Evolutionary conservation across 108 stramenopile genomes (phyloP), one percentile per base, ranked within the genome.

Genomic region (Skeletonema costatum): DNA sequence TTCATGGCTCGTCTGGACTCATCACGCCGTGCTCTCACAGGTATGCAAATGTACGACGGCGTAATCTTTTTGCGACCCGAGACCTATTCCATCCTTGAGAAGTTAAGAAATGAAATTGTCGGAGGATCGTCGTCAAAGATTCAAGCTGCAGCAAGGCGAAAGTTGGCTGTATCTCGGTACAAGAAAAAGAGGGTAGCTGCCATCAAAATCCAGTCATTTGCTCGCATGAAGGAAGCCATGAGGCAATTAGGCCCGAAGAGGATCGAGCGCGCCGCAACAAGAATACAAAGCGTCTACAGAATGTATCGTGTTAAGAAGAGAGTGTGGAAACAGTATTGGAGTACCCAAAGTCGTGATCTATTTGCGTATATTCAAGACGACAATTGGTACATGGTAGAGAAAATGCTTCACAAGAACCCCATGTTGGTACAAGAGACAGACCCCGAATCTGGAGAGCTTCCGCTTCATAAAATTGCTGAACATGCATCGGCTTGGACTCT

Each of bases 341-440:
- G 71, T 14, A 77, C 82, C 31, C 82, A 83, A 69, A 83, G 42
- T 38, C 48, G 61, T 32, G 76, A 77, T 9, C 53, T 77, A 31
- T 83, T 74, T 74, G 68, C 66, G 14, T 83, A 77, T 50, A 83
- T 96, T 53, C 73, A 82, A 59, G 74, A 89, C 38, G 91, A 96
- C 33, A 92, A 96, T 70, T 96, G 95, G 95, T 87, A 90, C 32
- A 90, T 90, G 82, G 95, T 93, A 11, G 95, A 96, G 63, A 90
- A 86, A 41, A 88, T 96, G 73, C 79, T 96, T 32, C 92, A 96
- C 75, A 90, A 91, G 70, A 86, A 92, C 41, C 95, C 95, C n/a
- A 85, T 90, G 12, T 76, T 96, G n/a, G 91, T 91, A 6, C 90
- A 96, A 75, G 74, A 86, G 33, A 73, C 78, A n/a, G 92, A 96